Evolutionary conservation across 257 asterid species (phyloP).

Genomic region (Thymus quinquecostatus): DNA sequence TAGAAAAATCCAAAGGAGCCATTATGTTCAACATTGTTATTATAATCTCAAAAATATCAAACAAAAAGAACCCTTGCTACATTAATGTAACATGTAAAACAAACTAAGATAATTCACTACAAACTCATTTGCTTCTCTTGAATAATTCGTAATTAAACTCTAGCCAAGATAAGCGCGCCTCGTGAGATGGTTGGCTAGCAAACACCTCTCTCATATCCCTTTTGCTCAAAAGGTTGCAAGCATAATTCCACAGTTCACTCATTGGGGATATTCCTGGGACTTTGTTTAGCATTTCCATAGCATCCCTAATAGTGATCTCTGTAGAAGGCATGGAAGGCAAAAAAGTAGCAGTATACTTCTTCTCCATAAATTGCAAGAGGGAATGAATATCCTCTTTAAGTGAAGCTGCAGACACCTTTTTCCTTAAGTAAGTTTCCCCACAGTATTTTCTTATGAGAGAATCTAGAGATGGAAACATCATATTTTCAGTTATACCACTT

Average conservation of each 20-base stretch:
- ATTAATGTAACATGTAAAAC: no score
- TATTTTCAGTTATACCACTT: neutral
- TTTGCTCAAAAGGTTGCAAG: conserved; percentile 2
- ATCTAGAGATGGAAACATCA: neutral
- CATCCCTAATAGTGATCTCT: neutral
- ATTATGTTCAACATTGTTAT: no score
- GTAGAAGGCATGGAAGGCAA: neutral
- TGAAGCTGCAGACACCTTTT: neutral
- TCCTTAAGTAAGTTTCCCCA: neutral
- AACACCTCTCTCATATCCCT: neutral
- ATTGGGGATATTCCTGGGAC: neutral
- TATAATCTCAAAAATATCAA: no score
- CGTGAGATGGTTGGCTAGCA: conserved; percentile 9
- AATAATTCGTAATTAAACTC: no score
- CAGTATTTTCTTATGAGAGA: neutral
- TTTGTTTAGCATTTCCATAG: conserved; percentile 4
- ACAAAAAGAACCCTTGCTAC: no score
- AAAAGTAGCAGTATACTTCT: neutral
- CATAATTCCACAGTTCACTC: conserved; percentile 6
- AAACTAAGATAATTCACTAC: no score
- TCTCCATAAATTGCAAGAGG: neutral
- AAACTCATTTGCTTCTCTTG: neutral
- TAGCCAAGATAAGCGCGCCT: neutral
- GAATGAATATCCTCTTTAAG: conserved; percentile 11
- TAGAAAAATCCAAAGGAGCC: no score